Conservation (phyloP, 1,284 basidiomycete species). For the Fistulina hepatica region DNA sequence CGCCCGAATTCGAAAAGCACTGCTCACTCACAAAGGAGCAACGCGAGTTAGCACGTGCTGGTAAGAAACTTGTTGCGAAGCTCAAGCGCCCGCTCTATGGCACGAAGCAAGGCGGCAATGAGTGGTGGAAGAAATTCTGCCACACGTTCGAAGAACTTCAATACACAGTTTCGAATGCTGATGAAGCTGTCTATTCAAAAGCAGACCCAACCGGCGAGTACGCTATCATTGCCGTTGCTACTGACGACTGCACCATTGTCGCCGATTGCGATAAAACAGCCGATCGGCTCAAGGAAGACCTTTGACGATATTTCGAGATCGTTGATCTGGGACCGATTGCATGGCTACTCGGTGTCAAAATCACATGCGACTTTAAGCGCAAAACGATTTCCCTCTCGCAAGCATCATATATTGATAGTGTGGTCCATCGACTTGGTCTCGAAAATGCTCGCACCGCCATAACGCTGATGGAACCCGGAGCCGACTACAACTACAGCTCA, state of each 20-base stretch:
- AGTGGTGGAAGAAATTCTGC: conserved; percentile 17
- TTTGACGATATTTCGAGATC: conserved; percentile 20
- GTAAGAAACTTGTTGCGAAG: conserved; percentile 11
- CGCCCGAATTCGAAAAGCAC: conserved; percentile 13
- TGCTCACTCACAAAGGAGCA: too few species aligned
- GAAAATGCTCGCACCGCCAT: too few species aligned
- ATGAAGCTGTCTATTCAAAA: too few species aligned
- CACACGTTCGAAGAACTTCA: conserved; percentile 11
- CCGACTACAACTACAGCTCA: too few species aligned
- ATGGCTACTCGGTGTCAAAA: conserved; percentile 23
- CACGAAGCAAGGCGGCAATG: conserved; percentile 17
- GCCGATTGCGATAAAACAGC: too few species aligned
- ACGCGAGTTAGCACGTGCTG: too few species aligned
- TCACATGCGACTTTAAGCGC: conserved; percentile 16
- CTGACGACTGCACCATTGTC: too few species aligned
- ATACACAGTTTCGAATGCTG: too few species aligned
- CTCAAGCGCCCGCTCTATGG: conserved; percentile 16
- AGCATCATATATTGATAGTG: conserved; percentile 19
- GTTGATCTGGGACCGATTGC: conserved; percentile 21
- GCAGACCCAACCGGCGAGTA: too few species aligned
- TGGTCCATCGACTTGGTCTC: conserved; percentile 22
- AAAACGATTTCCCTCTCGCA: conserved; percentile 22
- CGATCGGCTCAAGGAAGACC: conserved; percentile 12
- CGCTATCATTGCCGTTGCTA: too few species aligned
- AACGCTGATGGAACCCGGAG: too few species aligned